Evolutionary conservation across 345 rosid species (phyloP).

Genomic region (Salix udensis): DNA sequence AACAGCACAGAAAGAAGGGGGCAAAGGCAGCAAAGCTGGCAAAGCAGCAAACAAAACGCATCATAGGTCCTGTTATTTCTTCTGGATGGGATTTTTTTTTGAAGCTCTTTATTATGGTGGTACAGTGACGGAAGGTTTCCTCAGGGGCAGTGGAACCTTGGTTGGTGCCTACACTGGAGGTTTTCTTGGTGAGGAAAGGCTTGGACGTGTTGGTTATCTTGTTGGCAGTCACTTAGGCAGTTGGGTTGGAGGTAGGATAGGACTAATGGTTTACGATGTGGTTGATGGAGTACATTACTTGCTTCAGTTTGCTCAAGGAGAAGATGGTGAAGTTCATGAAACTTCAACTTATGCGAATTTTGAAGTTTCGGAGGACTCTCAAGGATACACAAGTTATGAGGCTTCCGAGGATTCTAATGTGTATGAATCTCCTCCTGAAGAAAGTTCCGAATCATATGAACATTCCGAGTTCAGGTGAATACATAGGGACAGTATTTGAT

Average conservation of each 20-base stretch:
- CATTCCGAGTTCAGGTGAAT: slow-evolving; percentile 8
- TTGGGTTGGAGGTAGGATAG: slow-evolving; percentile 96
- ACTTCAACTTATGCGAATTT: not conserved
- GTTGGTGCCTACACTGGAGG: slow-evolving; percentile 85
- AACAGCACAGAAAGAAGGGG: slow-evolving; percentile 70
- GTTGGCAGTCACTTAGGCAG: slow-evolving; percentile 88
- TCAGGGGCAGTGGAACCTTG: slow-evolving; percentile 85
- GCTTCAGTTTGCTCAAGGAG: slow-evolving; percentile 41
- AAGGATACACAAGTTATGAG: not conserved
- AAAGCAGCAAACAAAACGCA: slow-evolving; percentile 62
- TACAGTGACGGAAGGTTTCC: slow-evolving; percentile 72
- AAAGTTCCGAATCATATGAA: slow-evolving; percentile 11
- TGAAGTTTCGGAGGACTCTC: slow-evolving; percentile 4
- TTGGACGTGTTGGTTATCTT: slow-evolving; percentile 84
- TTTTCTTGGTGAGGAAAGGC: slow-evolving; percentile 64
- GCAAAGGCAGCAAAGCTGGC: slow-evolving; percentile 87
- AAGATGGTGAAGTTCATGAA: slow-evolving; percentile 16
- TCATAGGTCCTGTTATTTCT: slow-evolving; percentile 84
- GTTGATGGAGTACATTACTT: slow-evolving; percentile 61
- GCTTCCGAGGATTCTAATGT: slow-evolving; percentile 6
- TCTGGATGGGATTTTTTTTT: slow-evolving; percentile 95
- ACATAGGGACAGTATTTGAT: not conserved
- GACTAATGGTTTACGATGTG: slow-evolving; percentile 87
- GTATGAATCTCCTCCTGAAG: slow-evolving; percentile 15
- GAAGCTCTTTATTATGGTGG: slow-evolving; percentile 93